phyloP scores from a whole-genome alignment of 2,329 filamentous ascomycete species.

The Trichoderma harzianum region DNA sequence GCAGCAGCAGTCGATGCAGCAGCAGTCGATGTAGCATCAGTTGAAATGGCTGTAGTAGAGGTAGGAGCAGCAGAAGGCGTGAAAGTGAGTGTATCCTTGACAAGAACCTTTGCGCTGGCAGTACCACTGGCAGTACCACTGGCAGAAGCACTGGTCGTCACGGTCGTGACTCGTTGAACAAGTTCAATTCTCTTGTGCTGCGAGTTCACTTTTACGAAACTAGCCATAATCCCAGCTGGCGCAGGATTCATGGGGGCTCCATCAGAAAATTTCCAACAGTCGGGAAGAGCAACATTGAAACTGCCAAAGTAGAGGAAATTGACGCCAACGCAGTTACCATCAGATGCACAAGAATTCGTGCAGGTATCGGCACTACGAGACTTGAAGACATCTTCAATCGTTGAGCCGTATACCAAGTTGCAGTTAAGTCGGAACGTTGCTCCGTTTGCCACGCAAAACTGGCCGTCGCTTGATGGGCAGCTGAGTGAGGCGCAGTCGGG shows the following conservation, averaged over 20 bases:
- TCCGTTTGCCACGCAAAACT: not conserved
- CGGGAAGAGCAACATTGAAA: no score
- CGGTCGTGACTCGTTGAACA: not conserved
- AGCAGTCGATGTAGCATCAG: not conserved
- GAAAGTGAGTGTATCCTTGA: not conserved
- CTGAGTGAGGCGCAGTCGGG: not conserved
- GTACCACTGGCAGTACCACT: not conserved
- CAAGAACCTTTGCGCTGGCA: not conserved
- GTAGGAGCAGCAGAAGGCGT: not conserved
- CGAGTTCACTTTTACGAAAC: not conserved
- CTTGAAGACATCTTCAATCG: not conserved
- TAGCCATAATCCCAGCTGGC: not conserved
- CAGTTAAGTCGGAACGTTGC: not conserved
- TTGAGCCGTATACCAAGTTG: not conserved
- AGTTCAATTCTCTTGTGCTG: not conserved
- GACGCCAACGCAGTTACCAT: not conserved
- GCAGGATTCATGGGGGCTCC: not conserved
- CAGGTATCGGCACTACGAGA: not conserved
- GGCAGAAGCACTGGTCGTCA: not conserved
- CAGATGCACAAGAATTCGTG: not conserved
- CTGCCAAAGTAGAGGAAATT: not conserved
- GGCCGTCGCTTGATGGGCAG: not conserved
- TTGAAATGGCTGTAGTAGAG: not conserved
- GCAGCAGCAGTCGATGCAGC: not conserved
- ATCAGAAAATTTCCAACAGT: not conserved